Evolutionary conservation across 2,329 filamentous ascomycete species (phyloP).

Genomic region (Neoscytalidium dimidiatum): DNA sequence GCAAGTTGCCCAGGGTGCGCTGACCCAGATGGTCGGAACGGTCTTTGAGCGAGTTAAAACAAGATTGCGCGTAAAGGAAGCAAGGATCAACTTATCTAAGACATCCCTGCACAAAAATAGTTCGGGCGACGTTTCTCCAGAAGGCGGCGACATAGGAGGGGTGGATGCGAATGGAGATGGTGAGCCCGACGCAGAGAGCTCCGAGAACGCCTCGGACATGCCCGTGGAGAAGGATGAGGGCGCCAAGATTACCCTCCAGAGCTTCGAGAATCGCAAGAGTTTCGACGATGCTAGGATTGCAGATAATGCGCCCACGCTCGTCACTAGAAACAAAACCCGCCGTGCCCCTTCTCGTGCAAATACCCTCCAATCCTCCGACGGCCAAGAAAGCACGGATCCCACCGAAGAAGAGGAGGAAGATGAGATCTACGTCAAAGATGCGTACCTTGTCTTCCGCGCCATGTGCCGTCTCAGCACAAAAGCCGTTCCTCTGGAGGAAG

Average conservation of each 20-base stretch:
- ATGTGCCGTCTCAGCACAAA: conserved; percentile 98
- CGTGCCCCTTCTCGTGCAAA: conserved; percentile 12
- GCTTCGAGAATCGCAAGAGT: conserved; percentile 67
- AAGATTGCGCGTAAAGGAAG: conserved; percentile 83
- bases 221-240: conserved; percentile 51
- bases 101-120: conserved; percentile 41
- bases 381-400: conserved; percentile 43
- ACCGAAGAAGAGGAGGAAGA: conserved; percentile 75
- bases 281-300: conserved; percentile 67
- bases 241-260: conserved; percentile 66
- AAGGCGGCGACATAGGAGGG: conserved; percentile 30
- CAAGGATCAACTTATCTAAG: conserved; percentile 60
- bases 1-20: conserved; percentile 92
- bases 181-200: conserved; percentile 32
- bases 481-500: conserved; percentile 81
- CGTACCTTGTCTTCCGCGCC: conserved; percentile 94
- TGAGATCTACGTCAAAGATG: conserved; percentile 95
- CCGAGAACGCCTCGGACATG: conserved; percentile 44
- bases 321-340: conserved; percentile 58
- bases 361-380: neutral
- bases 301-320: conserved; percentile 68
- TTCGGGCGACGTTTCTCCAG: conserved; percentile 35
- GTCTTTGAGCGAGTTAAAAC: conserved; percentile 94
- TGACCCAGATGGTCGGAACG: conserved; percentile 98
- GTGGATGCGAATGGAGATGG: conserved; percentile 43